Evolutionary conservation across 2,329 filamentous ascomycete species (phyloP).

Genomic region (Myriosclerotinia duriaeana): DNA sequence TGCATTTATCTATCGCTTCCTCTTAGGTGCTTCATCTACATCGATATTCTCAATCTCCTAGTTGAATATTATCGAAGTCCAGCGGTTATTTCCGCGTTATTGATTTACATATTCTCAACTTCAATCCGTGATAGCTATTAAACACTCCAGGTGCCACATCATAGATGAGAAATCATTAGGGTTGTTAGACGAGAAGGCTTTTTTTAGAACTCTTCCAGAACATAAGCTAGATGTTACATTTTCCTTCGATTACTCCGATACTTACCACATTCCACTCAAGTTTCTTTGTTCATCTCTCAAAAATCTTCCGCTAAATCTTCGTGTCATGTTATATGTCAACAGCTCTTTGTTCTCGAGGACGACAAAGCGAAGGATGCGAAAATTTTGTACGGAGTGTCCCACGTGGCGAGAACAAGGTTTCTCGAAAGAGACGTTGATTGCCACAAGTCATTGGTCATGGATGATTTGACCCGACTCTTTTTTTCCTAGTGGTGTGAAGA

Average conservation of each 20-base stretch:
- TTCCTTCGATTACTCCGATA: not conserved
- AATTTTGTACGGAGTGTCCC: not conserved
- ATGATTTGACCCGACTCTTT: not conserved
- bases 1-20: too few relatives aligned
- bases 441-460: not conserved
- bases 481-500: not conserved
- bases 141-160: too few relatives aligned
- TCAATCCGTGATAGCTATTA: not conserved
- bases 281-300: not conserved
- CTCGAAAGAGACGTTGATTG: not conserved
- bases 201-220: constrained; percentile 1
- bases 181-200: not conserved
- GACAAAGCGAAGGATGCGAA: not conserved
- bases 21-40: not conserved
- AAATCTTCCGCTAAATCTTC: not conserved
- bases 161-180: too few relatives aligned
- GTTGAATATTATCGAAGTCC: not conserved
- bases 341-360: not conserved
- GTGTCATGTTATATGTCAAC: not conserved
- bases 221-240: not conserved
- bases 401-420: not conserved
- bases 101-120: not conserved
- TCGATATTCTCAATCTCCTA: not conserved
- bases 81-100: not conserved
- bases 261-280: not conserved